A percentile compares a stretch with the other conserved stretches of the same genome.
phyloP scores from a whole-genome alignment of 768 basidiomycete species.

The Gelatoporia subvermispora region DNA sequence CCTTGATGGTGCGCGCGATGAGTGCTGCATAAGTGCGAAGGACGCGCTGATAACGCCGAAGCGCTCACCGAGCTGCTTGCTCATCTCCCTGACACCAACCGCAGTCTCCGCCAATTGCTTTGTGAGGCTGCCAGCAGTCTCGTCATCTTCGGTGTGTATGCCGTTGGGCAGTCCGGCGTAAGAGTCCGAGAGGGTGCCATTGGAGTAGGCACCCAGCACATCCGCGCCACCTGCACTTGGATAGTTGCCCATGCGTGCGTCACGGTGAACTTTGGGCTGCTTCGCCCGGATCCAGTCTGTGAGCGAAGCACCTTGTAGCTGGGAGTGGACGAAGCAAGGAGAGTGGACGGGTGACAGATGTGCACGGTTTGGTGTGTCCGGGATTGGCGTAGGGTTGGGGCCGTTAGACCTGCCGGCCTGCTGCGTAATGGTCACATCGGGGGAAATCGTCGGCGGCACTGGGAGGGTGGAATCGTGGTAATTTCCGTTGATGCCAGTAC shows the following conservation, averaged over 20 bases:
- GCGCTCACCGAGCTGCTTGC: constrained; percentile 87
- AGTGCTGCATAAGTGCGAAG: neutral
- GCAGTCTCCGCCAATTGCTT: constrained; percentile 95
- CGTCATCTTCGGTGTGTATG: constrained; percentile 54
- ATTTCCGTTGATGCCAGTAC: constrained; percentile 12
- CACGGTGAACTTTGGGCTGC: constrained; percentile 24
- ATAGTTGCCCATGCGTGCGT: constrained; percentile 49
- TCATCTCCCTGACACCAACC: constrained; percentile 96
- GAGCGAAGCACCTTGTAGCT: constrained; percentile 79
- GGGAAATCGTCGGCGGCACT: constrained; percentile 5
- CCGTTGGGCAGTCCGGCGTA: constrained; percentile 12
- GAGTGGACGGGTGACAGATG: constrained; percentile 35
- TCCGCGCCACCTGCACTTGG: constrained; percentile 22
- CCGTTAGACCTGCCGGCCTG: constrained; percentile 8
- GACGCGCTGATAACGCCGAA: constrained; percentile 5
- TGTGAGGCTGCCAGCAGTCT: constrained; percentile 74
- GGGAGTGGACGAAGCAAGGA: constrained; percentile 91
- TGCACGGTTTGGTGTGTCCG: no score
- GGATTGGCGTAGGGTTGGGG: constrained; percentile 9
- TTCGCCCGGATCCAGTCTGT: constrained; percentile 58
- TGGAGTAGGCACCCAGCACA: constrained; percentile 17
- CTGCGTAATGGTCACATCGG: constrained; percentile 13
- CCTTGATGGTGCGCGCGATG: constrained; percentile 43
- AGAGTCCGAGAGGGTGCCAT: constrained; percentile 16
- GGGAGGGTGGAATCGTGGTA: constrained; percentile 6